Base-by-base conservation (phyloP, 176 grass and related monocot genomes). In the Oryza meridionalis region DNA sequence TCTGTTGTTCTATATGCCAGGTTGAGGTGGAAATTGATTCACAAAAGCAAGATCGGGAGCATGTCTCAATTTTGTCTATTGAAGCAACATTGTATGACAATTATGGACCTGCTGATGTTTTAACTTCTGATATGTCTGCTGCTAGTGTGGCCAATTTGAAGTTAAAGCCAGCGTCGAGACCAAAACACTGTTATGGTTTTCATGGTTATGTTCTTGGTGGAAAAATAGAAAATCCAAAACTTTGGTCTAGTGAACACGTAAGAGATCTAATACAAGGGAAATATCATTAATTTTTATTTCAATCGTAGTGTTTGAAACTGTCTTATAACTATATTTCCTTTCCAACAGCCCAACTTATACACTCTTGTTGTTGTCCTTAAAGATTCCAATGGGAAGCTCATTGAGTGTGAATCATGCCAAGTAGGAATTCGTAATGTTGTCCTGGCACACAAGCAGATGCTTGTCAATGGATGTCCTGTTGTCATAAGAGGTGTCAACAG, bases 201-300 rank as follows among this genome's bases (percentile, higher is more conserved):
- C 93, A 86, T 90, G 89, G 93, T 71, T 90, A 88, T 88, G 76
- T 86, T 72, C 85, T 98, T 67, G 91, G 82, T 86, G 96, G 93
- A 2, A 98, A 84, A 88, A 68, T 98, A 77, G 93, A 98, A 79
- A 92, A 82, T 44, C 96, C 96, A 83, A 98, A 93, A 71, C 96
- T 98, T 85, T 98, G 96, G 96, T 98, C 93, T 59, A 87, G 93
- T 81, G 96, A 98, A 83, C 82, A 98, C 88, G 96, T 98, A 89
- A 86, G 87, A 43, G 44, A 73, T 80, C 32, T 83, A 53, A 65
- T 77, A 43, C 29, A 55, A 78, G 9, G 45, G 32, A 70, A 67
- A 87, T 65, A 84, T 21, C 62, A 77, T 70, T 14, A 73, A 84
- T 37, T 51, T 61, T 51, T 15, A 71, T 71, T 71, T 5, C 11